Percentiles rank a stretch among this genome's conserved stretches.
Conservation (phyloP, 2,329 filamentous ascomycete species). For the Ascochyta koolunga region DNA sequence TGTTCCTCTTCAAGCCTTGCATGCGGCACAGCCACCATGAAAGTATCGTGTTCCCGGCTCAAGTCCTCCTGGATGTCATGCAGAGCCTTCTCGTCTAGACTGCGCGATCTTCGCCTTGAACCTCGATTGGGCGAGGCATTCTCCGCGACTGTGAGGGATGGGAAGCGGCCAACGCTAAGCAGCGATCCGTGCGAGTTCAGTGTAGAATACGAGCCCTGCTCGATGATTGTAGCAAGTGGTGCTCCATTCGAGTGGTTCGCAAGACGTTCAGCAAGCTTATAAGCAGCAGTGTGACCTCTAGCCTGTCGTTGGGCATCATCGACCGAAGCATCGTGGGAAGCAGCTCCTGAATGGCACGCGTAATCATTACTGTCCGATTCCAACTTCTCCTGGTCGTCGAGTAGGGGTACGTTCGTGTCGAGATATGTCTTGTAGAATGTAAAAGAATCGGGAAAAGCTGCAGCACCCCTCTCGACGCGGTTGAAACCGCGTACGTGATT, state of each 20-base stretch:
- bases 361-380: conserved; percentile 21
- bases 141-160: conserved; percentile 22
- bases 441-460: conserved; percentile 24
- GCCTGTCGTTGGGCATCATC: conserved; percentile 22
- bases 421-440: conserved; percentile 29
- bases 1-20: conserved; percentile 3
- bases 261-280: conserved; percentile 34
- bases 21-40: conserved; percentile 1
- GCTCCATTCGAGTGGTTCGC: conserved; percentile 42
- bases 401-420: conserved; percentile 12
- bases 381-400: conserved; percentile 3
- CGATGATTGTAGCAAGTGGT: conserved; percentile 53
- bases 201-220: conserved; percentile 51
- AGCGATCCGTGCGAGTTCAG: conserved; percentile 44
- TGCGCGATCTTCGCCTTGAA: conserved; percentile 23
- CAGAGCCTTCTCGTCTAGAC: conserved; percentile 23
- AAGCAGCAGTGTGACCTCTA: conserved; percentile 27
- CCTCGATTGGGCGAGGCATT: conserved; percentile 23
- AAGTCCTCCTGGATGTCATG: conserved; percentile 26
- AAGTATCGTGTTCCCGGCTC: conserved; percentile 14
- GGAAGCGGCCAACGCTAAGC: conserved; percentile 26
- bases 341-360: conserved; percentile 7
- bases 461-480: conserved; percentile 10
- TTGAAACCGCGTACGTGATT: conserved; percentile 11
- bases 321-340: conserved; percentile 5